Conservation (phyloP, 345 rosid genomes). For the Moricandia arvensis region DNA sequence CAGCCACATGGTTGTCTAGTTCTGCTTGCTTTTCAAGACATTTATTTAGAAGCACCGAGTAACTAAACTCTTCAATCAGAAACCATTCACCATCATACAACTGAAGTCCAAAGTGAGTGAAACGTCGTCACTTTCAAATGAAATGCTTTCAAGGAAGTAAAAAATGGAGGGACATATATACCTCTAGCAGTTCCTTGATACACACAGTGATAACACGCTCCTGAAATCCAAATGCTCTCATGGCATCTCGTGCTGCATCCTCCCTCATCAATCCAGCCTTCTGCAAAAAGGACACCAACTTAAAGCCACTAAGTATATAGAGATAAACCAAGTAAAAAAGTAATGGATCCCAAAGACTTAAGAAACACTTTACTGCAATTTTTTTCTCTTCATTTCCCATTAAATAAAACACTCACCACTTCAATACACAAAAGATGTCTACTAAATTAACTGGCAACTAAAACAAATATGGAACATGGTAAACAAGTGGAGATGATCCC, state of each 20-base stretch:
- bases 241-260: conserved; percentile 50
- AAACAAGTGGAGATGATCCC: too few species aligned
- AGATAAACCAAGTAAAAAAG: too few species aligned
- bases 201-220: conserved; percentile 23
- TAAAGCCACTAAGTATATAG: too few species aligned
- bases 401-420: too few species aligned
- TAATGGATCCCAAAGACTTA: too few species aligned
- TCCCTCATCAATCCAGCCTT: conserved; percentile 35
- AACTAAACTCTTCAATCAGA: conserved; percentile 40
- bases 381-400: too few species aligned
- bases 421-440: too few species aligned
- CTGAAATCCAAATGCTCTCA: conserved; percentile 33
- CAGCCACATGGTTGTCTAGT: background rate
- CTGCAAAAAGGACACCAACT: background rate
- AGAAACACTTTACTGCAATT: too few species aligned
- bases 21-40: conserved; percentile 34
- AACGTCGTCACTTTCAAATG: background rate
- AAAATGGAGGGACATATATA: conserved; percentile 9
- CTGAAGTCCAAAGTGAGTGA: conserved; percentile 17
- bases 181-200: conserved; percentile 37
- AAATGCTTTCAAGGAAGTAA: background rate
- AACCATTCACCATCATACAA: conserved; percentile 42
- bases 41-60: conserved; percentile 23
- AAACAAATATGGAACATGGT: too few species aligned
- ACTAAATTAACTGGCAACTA: too few species aligned